Evolutionary conservation across 371 early-diverging fungal genomes (phyloP).

Genomic region (Rhizopus delemar): DNA sequence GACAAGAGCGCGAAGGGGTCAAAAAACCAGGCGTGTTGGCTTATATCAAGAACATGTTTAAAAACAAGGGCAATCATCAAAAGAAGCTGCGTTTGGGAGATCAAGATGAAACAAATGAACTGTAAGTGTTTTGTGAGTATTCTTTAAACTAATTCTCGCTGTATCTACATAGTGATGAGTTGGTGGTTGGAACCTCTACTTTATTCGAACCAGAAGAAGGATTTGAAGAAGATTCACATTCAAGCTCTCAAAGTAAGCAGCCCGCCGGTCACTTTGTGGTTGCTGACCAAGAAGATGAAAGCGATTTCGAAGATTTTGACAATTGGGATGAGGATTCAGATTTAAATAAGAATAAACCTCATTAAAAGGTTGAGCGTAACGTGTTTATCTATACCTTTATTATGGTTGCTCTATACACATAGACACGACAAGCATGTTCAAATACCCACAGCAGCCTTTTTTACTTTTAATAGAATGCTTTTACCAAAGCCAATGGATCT

Average conservation of each 20-base stretch:
- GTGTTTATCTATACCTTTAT: not conserved
- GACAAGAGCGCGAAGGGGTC: conserved; percentile 16
- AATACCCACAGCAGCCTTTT: too few relatives aligned
- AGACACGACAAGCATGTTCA: not conserved
- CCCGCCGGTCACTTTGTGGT: conserved; percentile 25
- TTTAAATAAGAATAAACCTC: conserved; percentile 6
- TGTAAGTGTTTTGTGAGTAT: conserved; percentile 32
- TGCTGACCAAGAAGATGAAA: conserved; percentile 32
- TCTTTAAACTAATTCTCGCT: not conserved
- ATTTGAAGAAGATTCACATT: conserved; percentile 19
- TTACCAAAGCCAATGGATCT: not conserved
- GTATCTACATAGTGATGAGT: conserved; percentile 36
- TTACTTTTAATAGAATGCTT: too few relatives aligned
- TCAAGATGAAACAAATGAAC: conserved; percentile 48
- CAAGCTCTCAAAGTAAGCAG: not conserved
- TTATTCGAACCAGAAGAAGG: conserved; percentile 46
- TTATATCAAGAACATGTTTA: conserved; percentile 8
- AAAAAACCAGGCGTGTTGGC: conserved; percentile 1
- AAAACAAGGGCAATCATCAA: not conserved
- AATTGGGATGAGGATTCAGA: conserved; percentile 38
- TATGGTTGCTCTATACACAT: not conserved
- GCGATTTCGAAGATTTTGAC: conserved; percentile 43
- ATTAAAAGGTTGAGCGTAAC: not conserved
- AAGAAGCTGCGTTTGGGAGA: conserved; percentile 43
- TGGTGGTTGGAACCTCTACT: conserved; percentile 49